phyloP scores from a whole-genome alignment of 768 basidiomycete genomes.

The Pleurotus cornucopiae region DNA sequence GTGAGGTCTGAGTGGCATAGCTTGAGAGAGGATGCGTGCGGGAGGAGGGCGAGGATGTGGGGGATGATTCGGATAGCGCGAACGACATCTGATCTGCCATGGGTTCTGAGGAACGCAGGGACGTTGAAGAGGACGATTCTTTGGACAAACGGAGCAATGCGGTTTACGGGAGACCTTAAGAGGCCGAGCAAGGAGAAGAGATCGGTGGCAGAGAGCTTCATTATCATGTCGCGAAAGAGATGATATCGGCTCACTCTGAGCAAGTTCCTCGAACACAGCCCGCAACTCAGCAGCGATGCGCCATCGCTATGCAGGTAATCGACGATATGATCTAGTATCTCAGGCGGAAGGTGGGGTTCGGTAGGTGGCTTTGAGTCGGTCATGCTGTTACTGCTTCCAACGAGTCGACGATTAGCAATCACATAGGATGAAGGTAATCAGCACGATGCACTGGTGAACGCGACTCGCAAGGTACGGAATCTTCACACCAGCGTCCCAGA shows the following conservation, averaged over 20 bases:
- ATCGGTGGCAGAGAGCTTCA: neutral
- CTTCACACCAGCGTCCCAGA: no score
- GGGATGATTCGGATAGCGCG: slow-evolving; percentile 1
- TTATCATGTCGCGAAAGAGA: slow-evolving; percentile 2
- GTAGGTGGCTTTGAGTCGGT: neutral
- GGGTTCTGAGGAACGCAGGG: neutral
- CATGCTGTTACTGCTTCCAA: neutral
- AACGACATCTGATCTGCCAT: slow-evolving; percentile 1
- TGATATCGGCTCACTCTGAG: slow-evolving; percentile 5
- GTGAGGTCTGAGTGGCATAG: slow-evolving; percentile 3
- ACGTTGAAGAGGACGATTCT: neutral
- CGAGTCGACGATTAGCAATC: neutral
- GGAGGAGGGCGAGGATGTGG: neutral
- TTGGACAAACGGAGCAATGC: slow-evolving; percentile 4
- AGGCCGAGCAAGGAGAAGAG: slow-evolving; percentile 2
- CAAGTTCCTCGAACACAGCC: neutral
- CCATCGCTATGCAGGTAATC: slow-evolving; percentile 6
- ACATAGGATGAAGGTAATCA: neutral
- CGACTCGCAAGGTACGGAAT: neutral
- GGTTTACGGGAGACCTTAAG: neutral
- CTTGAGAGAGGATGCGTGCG: neutral
- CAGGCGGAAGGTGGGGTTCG: neutral
- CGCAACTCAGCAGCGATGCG: neutral
- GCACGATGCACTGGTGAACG: neutral
- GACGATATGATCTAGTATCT: slow-evolving; percentile 7